Evolutionary conservation across 1,284 basidiomycete species (phyloP).

Genomic region (Heterobasidion parviporum): DNA sequence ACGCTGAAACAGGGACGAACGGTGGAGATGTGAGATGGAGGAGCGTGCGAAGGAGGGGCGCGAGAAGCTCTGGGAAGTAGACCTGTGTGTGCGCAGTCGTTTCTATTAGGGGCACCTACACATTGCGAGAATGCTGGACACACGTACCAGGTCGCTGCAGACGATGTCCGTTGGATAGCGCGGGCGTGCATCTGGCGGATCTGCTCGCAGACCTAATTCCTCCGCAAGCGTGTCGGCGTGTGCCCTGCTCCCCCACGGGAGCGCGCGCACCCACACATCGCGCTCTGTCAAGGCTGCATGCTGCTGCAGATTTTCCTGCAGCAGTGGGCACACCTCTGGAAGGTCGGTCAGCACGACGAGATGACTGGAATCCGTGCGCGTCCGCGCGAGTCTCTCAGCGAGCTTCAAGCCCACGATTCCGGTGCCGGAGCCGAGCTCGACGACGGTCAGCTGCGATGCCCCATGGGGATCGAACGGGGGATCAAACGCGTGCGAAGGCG

Average conservation of each 20-base stretch:
- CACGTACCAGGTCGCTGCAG: slow-evolving; percentile 64
- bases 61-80: slow-evolving; percentile 69
- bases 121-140: not conserved
- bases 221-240: slow-evolving; percentile 31
- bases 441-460: slow-evolving; percentile 16
- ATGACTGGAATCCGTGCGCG: slow-evolving; percentile 11
- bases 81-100: slow-evolving; percentile 32
- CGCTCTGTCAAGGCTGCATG: slow-evolving; percentile 14
- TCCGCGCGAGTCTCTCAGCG: slow-evolving; percentile 20
- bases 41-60: slow-evolving; percentile 60
- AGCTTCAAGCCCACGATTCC: slow-evolving; percentile 53
- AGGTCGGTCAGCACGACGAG: slow-evolving; percentile 63
- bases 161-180: slow-evolving; percentile 49
- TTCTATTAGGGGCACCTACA: not conserved
- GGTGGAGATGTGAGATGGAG: slow-evolving; percentile 54
- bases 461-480: slow-evolving; percentile 27
- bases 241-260: slow-evolving; percentile 56
- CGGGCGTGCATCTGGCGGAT: slow-evolving; percentile 1
- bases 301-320: slow-evolving; percentile 42
- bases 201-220: slow-evolving; percentile 25
- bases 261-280: slow-evolving; percentile 33
- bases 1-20: slow-evolving; percentile 17
- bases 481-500: slow-evolving; percentile 39
- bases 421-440: slow-evolving; percentile 71
- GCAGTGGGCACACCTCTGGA: slow-evolving; percentile 55